Percentiles rank a stretch among this genome's conserved stretches.
These are phyloP conservation scores for Ogataea pilisensis DNA, from an alignment of 805 yeast genomes.

Conservation along the genomic window DNA sequence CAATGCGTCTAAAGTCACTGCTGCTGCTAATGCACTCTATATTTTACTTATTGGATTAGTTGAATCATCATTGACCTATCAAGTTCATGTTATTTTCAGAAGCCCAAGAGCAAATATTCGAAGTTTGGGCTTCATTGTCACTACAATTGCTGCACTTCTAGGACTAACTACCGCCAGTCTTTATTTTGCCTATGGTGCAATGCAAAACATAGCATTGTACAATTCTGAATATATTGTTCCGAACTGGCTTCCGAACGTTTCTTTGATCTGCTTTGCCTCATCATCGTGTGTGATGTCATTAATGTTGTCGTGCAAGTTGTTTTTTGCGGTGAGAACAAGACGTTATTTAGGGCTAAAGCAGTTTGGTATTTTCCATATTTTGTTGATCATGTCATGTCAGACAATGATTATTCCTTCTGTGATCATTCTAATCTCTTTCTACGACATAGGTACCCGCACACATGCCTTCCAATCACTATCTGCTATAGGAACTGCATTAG, in stretches of 20 bases:
- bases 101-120: constrained; percentile 42
- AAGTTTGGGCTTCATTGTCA: constrained; percentile 36
- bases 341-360: constrained; percentile 74
- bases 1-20: constrained; percentile 43
- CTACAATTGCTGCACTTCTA: constrained; percentile 37
- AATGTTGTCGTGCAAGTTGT: constrained; percentile 60
- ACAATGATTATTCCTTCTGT: constrained; percentile 77
- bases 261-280: constrained; percentile 61
- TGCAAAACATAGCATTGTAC: constrained; percentile 35
- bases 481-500: constrained; percentile 55
- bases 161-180: constrained; percentile 55
- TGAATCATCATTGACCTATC: constrained; percentile 65
- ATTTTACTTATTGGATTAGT: constrained; percentile 56
- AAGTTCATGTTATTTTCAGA: constrained; percentile 65
- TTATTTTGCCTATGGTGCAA: constrained; percentile 50
- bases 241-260: constrained; percentile 44
- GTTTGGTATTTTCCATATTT: constrained; percentile 75
- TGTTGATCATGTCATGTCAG: constrained; percentile 78
- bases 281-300: constrained; percentile 62
- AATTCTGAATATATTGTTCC: constrained; percentile 18
- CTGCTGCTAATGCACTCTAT: constrained; percentile 59
- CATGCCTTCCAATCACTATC: constrained; percentile 36
- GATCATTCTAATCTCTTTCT: constrained; percentile 51
- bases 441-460: constrained; percentile 34
- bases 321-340: constrained; percentile 66